Evolutionary conservation across 75 land plant species (phyloP).

Genomic region (Pseudotsuga menziesii): DNA sequence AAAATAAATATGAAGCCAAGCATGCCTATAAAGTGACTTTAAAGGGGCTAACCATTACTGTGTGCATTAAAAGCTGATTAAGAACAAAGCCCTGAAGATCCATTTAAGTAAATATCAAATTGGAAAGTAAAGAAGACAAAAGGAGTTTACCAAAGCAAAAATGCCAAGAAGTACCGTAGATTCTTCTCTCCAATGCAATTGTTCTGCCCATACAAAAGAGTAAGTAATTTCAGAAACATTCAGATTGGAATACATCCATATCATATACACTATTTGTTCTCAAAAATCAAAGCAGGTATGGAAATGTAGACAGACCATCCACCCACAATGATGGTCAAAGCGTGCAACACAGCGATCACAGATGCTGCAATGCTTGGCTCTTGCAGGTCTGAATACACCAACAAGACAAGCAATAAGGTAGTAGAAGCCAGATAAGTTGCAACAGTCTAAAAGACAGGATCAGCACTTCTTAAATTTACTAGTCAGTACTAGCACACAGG

Average conservation of each 20-base stretch:
- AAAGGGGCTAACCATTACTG: not conserved
- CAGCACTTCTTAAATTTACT: not conserved
- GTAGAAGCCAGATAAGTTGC: not conserved
- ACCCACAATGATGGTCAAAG: constrained; percentile 99
- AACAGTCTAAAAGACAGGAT: not conserved
- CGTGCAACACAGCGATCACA: constrained; percentile 95
- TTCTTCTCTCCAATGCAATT: constrained; percentile 99
- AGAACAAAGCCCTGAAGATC: not conserved
- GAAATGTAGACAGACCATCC: constrained; percentile 69
- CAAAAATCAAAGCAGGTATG: not conserved
- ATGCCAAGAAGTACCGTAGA: constrained; percentile 85
- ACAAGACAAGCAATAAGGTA: not conserved
- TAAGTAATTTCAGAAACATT: not conserved
- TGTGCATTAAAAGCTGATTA: not conserved
- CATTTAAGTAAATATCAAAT: not conserved
- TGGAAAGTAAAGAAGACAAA: not conserved
- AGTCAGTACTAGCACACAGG: not conserved
- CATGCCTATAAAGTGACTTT: not conserved
- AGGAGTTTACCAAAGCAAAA: constrained; percentile 73
- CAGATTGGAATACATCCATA: not conserved
- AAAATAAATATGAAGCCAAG: not conserved
- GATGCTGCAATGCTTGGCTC: constrained; percentile 97
- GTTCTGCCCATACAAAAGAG: constrained; percentile 52
- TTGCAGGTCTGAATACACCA: constrained; percentile 66
- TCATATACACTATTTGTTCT: not conserved